Evolutionary conservation across 345 rosid genomes (phyloP).

Genomic region (Melaleuca alternifolia): DNA sequence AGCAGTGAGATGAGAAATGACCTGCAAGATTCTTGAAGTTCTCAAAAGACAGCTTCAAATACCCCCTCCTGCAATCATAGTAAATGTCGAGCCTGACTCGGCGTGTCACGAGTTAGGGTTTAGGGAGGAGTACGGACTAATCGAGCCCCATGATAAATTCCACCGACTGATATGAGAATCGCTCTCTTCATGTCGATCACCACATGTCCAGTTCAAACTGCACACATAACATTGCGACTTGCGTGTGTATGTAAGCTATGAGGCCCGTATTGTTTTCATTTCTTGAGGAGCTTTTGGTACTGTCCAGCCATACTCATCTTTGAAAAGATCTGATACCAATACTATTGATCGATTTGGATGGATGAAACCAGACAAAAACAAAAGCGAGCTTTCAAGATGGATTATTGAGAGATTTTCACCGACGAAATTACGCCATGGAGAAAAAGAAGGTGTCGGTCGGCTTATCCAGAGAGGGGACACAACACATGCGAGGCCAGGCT

Average conservation of each 20-base stretch:
- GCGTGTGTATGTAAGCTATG: background rate
- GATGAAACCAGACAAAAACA: background rate
- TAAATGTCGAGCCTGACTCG: background rate
- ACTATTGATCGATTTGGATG: background rate
- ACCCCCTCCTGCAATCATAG: background rate
- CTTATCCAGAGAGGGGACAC: background rate
- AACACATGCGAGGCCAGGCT: background rate
- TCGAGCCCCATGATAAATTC: background rate
- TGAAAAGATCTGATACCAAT: background rate
- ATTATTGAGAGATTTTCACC: background rate
- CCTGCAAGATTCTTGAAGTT: background rate
- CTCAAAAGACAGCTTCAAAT: background rate
- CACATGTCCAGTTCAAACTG: background rate
- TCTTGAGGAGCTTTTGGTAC: background rate
- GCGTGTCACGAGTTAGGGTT: background rate
- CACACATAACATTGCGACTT: background rate
- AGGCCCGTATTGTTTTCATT: background rate
- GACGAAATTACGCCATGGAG: background rate
- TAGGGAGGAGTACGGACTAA: background rate
- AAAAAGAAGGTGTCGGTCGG: background rate
- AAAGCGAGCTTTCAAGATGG: background rate
- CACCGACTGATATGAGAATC: background rate
- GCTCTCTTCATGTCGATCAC: background rate
- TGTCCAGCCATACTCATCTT: background rate
- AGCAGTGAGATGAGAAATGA: background rate